Base-by-base conservation (phyloP, 768 basidiomycete species). In the Tephrocybe sp. region DNA sequence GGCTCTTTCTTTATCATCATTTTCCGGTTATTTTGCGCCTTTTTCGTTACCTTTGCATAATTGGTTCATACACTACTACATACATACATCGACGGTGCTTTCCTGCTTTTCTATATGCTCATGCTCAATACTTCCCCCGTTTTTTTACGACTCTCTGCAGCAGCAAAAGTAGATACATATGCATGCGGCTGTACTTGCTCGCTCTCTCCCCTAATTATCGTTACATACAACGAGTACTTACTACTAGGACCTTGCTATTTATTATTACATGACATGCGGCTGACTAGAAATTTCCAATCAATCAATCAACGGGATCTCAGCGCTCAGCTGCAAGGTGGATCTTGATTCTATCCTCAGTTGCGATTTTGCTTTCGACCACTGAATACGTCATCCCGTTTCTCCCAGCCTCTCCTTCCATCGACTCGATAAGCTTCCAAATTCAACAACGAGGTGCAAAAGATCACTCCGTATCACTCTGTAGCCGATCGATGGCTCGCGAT, bases 101-200 rank as follows among this genome's bases (percentile, higher is more conserved):
- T 58, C 49, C 20, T 54, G 45, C 28, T 40, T 53, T 58, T 54
- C n/a, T 37, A 37, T 34, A 5, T 51, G 41, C 46, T 45, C 32
- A 20, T 48, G 42, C 36, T 41, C 43, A 40, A 54, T 51, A 39
- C 40, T 48, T 37, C 36, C 5, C 47, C 21, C 14, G 3, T 45
- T 28, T 33, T 12, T 14, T 15, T 28, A 14, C 28, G 28, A 8
- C 12, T 17, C 30, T 20, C 39, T 41, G 28, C 49, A 48, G 53
- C 43, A 47, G 50, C 50, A 58, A 58, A 58, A 58, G 53, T 58
- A 54, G 53, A 57, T 52, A 54, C 25, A 48, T 26, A 51, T 49
- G 23, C 52, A 45, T 33, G 41, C 37, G 28, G 48, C 51, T 57
- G 55, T 50, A 33, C 33, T 42, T 42, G 48, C 48, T 26, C 47